Conservation (phyloP, 1,284 basidiomycete genomes). For the Boletus semigastroideus region DNA sequence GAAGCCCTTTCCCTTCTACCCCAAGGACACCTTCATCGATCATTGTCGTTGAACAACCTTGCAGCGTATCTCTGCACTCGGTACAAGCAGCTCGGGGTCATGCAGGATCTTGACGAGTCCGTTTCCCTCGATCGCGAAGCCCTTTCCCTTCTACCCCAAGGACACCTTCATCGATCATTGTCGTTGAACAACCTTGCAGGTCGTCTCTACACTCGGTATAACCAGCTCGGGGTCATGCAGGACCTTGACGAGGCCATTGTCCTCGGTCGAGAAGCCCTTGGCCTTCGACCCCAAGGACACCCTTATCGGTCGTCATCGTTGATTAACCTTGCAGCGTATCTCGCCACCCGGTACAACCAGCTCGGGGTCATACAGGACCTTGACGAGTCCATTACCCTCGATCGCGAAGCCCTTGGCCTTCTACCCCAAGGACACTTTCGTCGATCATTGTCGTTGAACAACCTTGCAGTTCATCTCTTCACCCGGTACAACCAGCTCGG, state of each 20-base stretch:
- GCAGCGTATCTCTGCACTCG: background rate
- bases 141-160: background rate
- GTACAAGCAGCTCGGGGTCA: background rate
- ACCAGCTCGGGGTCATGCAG: background rate
- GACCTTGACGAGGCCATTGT: background rate
- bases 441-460: background rate
- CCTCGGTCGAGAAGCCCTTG: background rate
- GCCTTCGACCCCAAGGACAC: background rate
- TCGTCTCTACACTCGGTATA: background rate
- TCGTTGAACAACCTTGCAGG: background rate
- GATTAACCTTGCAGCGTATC: background rate
- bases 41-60: background rate
- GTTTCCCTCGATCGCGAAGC: background rate
- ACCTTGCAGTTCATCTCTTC: background rate
- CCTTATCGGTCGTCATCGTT: background rate
- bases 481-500: no score
- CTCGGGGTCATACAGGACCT: background rate
- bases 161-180: background rate
- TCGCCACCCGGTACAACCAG: background rate
- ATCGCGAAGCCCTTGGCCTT: background rate
- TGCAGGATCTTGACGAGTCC: background rate
- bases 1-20: background rate
- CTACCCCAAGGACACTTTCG: background rate
- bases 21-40: background rate
- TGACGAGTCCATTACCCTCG: background rate